Evolutionary conservation across 2,329 filamentous ascomycete species (phyloP), one percentile per base, ranked within the genome.

Genomic region (Sporothrix inflata): DNA sequence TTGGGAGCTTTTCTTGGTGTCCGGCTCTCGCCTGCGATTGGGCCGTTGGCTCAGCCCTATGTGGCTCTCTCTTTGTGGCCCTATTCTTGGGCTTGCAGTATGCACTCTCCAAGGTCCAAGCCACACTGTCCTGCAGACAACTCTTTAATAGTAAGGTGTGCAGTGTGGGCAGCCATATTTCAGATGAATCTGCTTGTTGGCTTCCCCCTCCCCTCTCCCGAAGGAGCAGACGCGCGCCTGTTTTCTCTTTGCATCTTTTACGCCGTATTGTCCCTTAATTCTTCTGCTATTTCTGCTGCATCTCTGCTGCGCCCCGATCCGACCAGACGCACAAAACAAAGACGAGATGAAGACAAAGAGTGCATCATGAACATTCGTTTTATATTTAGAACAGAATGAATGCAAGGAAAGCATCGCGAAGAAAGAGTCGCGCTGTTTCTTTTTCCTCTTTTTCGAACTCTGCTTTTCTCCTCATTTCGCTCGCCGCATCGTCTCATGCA

Each of bases 31-130:
- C 3, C 65, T 67, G 19, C 21, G 45, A 67, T 49, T 69, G 66
- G 68, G 14, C 5, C 40, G 45, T 49, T 73, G 51, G 68, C 70
- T 75, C 74, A 75, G 74, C 74, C 74, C 74, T 75, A 75, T 71
- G 66, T 63, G 47, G 51, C 63, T 21, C 61, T 40, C 34, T n/a
- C 12, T 16, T 12, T 21, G 34, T 38, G 0, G 7, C 19, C 24
- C 51, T 24, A 7, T 27, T 30, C 30, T 38, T 40, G 34, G 71
- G 27, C 34, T 72, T 57, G 51, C 67, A 53, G 34, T 7, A 51
- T 38, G 21, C 60, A 45, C 9, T 16, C 38, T 3, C 19, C 38
- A 45, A 42, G 12, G 45, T 66, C 55, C 60, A 71, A 73, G 71
- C 72, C 72, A 73, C 72, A 68, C 53, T 60, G 34, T 45, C 38